A percentile compares a stretch with the other conserved stretches of the same genome.
Conservation (phyloP, 805 yeast genomes). For the Blastobotrys terrestris region DNA sequence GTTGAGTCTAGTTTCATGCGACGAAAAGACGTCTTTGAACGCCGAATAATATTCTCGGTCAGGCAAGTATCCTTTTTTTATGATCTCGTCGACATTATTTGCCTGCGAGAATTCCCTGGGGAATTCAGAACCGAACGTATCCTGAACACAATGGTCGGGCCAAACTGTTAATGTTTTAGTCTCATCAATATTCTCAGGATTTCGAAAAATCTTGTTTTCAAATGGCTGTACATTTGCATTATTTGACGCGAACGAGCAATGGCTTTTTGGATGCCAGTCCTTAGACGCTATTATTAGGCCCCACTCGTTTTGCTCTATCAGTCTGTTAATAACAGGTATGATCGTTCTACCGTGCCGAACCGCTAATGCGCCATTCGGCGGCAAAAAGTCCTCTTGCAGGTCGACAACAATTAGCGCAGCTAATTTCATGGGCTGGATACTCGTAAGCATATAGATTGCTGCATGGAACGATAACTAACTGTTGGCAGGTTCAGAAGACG, state of each 20-base stretch:
- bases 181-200: conserved; percentile 40
- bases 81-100: conserved; percentile 36
- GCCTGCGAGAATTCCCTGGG: conserved; percentile 46
- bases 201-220: conserved; percentile 40
- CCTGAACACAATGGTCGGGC: conserved; percentile 90
- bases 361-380: conserved; percentile 68
- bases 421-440: too few species aligned
- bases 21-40: conserved; percentile 71
- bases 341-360: conserved; percentile 58
- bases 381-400: too few species aligned
- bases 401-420: conserved; percentile 81
- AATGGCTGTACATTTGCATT: conserved; percentile 49
- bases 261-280: conserved; percentile 85
- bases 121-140: conserved; percentile 57
- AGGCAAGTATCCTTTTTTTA: conserved; percentile 63
- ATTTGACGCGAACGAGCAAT: conserved; percentile 73
- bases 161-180: conserved; percentile 49
- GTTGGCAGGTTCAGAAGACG: too few species aligned
- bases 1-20: conserved; percentile 62
- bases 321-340: conserved; percentile 44
- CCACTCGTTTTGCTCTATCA: conserved; percentile 49
- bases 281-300: conserved; percentile 61
- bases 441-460: too few species aligned
- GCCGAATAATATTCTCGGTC: conserved; percentile 87
- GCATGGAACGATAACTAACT: too few species aligned